Evolutionary conservation across 108 stramenopile genomes (phyloP), one percentile per base, ranked within the genome.

Genomic region (Craspedostauros australis): DNA sequence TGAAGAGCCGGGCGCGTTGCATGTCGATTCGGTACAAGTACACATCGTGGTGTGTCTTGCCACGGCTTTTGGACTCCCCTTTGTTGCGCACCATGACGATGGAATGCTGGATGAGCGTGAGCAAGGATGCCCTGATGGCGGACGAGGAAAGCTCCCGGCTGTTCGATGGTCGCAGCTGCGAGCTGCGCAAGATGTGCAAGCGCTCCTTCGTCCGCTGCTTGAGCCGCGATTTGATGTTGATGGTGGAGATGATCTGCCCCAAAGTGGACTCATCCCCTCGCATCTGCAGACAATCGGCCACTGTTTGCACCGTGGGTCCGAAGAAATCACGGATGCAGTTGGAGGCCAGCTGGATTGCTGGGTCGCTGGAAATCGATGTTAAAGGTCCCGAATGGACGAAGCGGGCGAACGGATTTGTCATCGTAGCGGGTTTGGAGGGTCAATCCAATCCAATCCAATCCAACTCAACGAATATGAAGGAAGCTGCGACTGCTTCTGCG

Each of bases 241-340:
- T 72, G 21, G 39, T 41, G 27, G 57, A 4, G 15, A 77, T 24
- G 16, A 84, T 47, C 40, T 82, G 70, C 12, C 62, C 14, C 20
- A 84, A 32, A 7, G 80, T 76, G 1, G 62, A 68, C 0, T 72
- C 33, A 3, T 68, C 75, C 32, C 82, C 80, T 19, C 69, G 65
- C 16, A 71, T 50, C 16, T 70, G 67, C 25, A 91, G 58, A 16
- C 64, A 66, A 71, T 91, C 90, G 3, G 81, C 76, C 20, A 87
- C 84, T 2, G 82, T 70, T 62, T 91, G 86, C 36, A 77, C 82
- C 5, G 70, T 68, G 5, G 83, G 84, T 8, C 90, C 90, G 46
- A 91, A 87, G 69, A 60, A 70, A 50, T 85, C 83, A 39, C 82
- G 81, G 57, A 91, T 70, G 50, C 73, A 80, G 65, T 85, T 81